Evolutionary conservation across 2,329 filamentous ascomycete genomes (phyloP).

Genomic region (Fusarium ramigenum): DNA sequence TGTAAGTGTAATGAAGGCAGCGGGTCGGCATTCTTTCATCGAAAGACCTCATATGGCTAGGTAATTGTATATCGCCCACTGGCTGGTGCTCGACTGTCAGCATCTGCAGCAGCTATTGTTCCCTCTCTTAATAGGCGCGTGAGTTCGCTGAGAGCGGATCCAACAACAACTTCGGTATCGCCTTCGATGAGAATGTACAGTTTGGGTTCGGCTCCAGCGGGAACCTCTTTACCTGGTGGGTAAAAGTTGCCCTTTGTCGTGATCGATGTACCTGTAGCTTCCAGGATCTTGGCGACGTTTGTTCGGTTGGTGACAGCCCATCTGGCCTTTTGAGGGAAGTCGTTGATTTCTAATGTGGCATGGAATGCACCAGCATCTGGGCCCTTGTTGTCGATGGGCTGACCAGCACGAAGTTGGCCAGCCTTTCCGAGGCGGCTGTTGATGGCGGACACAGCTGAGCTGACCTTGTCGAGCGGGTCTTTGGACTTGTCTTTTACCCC

Average conservation of each 20-base stretch:
- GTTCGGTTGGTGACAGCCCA: constrained; percentile 99
- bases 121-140: constrained; percentile 89
- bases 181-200: constrained; percentile 98
- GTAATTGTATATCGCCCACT: constrained; percentile 89
- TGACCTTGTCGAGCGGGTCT: constrained; percentile 84
- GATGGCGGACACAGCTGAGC: constrained; percentile 90
- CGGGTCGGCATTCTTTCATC: not conserved
- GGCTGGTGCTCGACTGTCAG: constrained; percentile 80
- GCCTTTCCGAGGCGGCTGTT: constrained; percentile 89
- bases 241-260: constrained; percentile 98
- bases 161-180: constrained; percentile 92
- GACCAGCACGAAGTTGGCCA: constrained; percentile 88
- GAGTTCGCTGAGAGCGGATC: constrained; percentile 88
- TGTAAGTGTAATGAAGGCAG: not conserved
- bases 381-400: constrained; percentile 97
- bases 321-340: constrained; percentile 97
- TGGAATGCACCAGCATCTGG: constrained; percentile 97
- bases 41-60: constrained; percentile 51
- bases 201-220: constrained; percentile 82
- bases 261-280: constrained; percentile 93
- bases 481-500: constrained; percentile 66
- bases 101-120: constrained; percentile 87
- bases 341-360: constrained; percentile 97
- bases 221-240: constrained; percentile 80
- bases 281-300: constrained; percentile 97